Conservation (phyloP, 2,329 filamentous ascomycete genomes). For the Pezicula neosporulosa region DNA sequence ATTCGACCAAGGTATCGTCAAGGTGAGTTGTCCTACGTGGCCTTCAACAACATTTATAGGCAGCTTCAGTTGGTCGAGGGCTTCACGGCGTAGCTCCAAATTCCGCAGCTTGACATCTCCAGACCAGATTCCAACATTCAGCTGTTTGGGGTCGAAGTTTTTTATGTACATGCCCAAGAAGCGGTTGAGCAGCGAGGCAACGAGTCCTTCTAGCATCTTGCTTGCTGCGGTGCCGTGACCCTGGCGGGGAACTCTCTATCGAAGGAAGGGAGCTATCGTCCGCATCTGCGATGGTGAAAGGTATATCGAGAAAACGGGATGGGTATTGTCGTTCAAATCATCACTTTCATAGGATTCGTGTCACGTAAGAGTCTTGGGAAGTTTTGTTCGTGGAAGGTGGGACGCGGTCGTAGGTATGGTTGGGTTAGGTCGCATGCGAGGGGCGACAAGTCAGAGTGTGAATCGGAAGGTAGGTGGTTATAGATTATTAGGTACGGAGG, state of each 20-base stretch:
- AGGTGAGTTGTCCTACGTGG: constrained; percentile 85
- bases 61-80: constrained; percentile 92
- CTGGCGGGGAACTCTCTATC: constrained; percentile 52
- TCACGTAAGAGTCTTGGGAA: background rate
- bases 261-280: constrained; percentile 2
- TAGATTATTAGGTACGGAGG: no score
- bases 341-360: background rate
- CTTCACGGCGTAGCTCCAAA: constrained; percentile 88
- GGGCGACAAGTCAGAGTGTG: no score
- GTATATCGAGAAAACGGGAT: background rate
- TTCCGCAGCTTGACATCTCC: constrained; percentile 95
- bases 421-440: no score
- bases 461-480: no score
- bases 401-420: background rate
- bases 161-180: constrained; percentile 99
- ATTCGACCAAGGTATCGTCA: constrained; percentile 97
- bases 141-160: constrained; percentile 96
- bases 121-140: constrained; percentile 98
- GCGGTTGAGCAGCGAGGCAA: constrained; percentile 95
- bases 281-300: background rate
- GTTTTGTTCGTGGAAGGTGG: background rate
- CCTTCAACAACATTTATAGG: constrained; percentile 96
- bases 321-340: background rate
- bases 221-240: constrained; percentile 61
- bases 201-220: constrained; percentile 93